Percentiles rank a stretch among this genome's conserved stretches.
Conservation (phyloP, 2,329 filamentous ascomycete species). For the Stagonosporopsis rhizophila region DNA sequence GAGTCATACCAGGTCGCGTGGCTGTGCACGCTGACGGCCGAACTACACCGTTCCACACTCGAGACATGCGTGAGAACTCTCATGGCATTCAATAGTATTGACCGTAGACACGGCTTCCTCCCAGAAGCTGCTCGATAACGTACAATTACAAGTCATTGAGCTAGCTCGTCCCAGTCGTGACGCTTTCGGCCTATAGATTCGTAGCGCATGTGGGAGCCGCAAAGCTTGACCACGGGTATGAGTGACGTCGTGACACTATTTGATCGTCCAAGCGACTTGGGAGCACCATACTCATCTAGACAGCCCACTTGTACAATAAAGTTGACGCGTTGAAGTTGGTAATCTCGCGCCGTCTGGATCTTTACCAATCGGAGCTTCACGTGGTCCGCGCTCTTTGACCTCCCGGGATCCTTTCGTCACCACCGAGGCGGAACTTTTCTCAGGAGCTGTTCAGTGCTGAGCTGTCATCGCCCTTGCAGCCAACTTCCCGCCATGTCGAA, state of each 20-base stretch:
- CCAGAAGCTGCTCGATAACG: not conserved
- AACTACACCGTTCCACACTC: not conserved
- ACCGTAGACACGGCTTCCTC: too few species aligned
- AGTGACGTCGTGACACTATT: constrained; percentile 17
- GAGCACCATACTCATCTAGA: not conserved
- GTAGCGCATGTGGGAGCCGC: constrained; percentile 10
- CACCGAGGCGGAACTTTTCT: constrained; percentile 39
- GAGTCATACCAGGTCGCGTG: constrained; percentile 28
- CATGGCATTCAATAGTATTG: not conserved
- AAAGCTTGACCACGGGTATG: constrained; percentile 10
- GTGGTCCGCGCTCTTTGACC: constrained; percentile 28
- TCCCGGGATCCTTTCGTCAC: constrained; percentile 34
- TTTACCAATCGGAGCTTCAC: constrained; percentile 25
- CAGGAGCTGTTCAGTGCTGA: constrained; percentile 22
- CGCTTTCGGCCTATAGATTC: not conserved
- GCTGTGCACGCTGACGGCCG: constrained; percentile 19
- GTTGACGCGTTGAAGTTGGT: constrained; percentile 20
- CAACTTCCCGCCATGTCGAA: constrained; percentile 35
- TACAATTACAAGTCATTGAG: not conserved
- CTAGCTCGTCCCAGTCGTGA: not conserved
- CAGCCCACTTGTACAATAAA: constrained; percentile 7
- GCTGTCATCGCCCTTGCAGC: constrained; percentile 21
- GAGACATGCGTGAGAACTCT: not conserved
- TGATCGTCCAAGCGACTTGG: not conserved
- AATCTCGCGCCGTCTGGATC: constrained; percentile 13